Percentiles rank a stretch among this genome's conserved stretches.
Conservation (phyloP, 306 rosid genomes). For the Castanea mollissima region DNA sequence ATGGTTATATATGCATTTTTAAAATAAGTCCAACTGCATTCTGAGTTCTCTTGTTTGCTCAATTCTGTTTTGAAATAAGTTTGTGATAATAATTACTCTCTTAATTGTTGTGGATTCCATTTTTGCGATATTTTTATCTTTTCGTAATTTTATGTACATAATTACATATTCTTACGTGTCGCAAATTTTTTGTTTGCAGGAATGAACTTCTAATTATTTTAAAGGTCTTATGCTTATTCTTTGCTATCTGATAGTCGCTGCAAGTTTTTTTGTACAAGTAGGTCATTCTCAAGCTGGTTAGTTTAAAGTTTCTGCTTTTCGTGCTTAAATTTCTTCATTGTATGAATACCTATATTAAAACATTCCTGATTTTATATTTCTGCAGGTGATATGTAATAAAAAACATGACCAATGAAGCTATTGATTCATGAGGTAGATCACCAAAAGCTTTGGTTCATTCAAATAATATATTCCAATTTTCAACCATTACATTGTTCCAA, state of each 20-base stretch:
- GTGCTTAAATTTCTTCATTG: neutral
- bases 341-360: neutral
- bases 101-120: neutral
- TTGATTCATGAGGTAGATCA: constrained; percentile 14
- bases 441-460: constrained; percentile 1
- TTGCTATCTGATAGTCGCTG: constrained; percentile 82
- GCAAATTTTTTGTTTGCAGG: constrained; percentile 46
- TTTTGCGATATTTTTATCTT: neutral
- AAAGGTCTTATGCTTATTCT: constrained; percentile 81
- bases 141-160: neutral
- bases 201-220: constrained; percentile 75
- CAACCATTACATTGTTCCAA: neutral
- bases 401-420: constrained; percentile 5
- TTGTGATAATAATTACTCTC: neutral
- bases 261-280: constrained; percentile 75
- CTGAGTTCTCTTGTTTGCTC: neutral
- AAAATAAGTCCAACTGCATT: neutral
- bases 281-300: constrained; percentile 39
- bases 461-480: neutral
- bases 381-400: constrained; percentile 7
- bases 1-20: neutral
- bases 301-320: neutral
- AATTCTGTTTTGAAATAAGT: neutral
- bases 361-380: neutral
- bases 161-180: neutral